These are phyloP conservation scores for Phaseolus coccineus DNA, from an alignment of 331 rosid genomes.

Conservation along the genomic window DNA sequence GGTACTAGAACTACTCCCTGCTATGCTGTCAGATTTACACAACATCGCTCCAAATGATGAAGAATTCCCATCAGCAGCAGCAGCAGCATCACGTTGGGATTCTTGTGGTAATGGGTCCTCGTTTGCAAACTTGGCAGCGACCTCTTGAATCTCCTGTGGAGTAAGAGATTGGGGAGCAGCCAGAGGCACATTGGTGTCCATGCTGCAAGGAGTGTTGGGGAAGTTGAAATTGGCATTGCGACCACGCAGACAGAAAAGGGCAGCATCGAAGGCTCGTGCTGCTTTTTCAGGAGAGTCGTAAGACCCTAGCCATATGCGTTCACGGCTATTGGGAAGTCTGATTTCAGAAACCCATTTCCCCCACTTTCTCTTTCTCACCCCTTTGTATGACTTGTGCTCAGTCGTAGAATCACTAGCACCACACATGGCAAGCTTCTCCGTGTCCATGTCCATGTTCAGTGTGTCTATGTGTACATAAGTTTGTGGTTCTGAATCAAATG, in stretches of 20 bases:
- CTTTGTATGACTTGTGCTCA: conserved; percentile 49
- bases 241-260: conserved; percentile 69
- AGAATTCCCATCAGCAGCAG: neutral
- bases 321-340: conserved; percentile 67
- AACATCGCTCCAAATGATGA: neutral
- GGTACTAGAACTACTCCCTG: too few species aligned
- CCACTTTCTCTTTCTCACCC: conserved; percentile 69
- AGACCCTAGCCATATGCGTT: conserved; percentile 73
- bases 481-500: neutral
- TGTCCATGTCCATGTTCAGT: neutral
- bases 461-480: too few species aligned
- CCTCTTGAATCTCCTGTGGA: conserved; percentile 53
- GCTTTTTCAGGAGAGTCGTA: conserved; percentile 64
- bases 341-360: conserved; percentile 77
- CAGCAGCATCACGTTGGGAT: neutral
- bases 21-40: neutral
- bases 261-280: conserved; percentile 71
- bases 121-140: conserved; percentile 61
- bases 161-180: conserved; percentile 37
- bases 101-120: neutral
- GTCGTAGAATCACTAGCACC: neutral
- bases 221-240: conserved; percentile 60
- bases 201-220: conserved; percentile 55
- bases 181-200: conserved; percentile 25
- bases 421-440: conserved; percentile 8